phyloP scores from a whole-genome alignment of 805 yeast genomes.

The Yarrowia divulgata region DNA sequence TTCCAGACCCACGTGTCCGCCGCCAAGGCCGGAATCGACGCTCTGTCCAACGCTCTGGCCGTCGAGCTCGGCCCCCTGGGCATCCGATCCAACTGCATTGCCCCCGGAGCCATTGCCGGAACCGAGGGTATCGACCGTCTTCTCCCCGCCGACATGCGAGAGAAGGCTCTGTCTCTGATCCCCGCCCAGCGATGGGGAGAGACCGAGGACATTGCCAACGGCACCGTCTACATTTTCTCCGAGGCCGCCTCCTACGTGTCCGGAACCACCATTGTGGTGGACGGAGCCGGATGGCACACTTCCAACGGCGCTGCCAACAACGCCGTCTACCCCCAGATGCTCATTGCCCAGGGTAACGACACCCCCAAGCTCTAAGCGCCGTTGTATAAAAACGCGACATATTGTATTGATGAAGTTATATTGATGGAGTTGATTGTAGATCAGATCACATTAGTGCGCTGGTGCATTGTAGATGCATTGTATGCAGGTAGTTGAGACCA shows the following conservation, averaged over 20 bases:
- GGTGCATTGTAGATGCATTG: background rate
- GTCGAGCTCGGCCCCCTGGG: constrained; percentile 94
- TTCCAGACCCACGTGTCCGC: constrained; percentile 91
- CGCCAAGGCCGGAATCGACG: constrained; percentile 95
- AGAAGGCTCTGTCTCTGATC: constrained; percentile 56
- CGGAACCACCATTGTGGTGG: constrained; percentile 82
- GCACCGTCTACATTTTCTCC: constrained; percentile 83
- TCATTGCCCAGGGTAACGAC: constrained; percentile 39
- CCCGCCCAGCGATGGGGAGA: constrained; percentile 65
- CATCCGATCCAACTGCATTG: constrained; percentile 79
- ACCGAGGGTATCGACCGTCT: constrained; percentile 87
- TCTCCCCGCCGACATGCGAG: constrained; percentile 53
- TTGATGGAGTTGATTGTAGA: background rate
- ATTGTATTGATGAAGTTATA: constrained; percentile 19
- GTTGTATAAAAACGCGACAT: background rate
- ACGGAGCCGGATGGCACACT: constrained; percentile 88
- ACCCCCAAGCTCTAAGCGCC: constrained; percentile 39
- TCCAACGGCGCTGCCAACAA: constrained; percentile 24
- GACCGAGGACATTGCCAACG: constrained; percentile 82
- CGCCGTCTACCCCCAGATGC: constrained; percentile 39
- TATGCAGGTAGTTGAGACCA: background rate
- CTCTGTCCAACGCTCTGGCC: constrained; percentile 80
- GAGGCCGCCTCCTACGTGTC: constrained; percentile 80
- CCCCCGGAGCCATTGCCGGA: constrained; percentile 88
- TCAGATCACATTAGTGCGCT: no score